Conservation (phyloP, 169 alveolate species). For the Eimeria necatrix region DNA sequence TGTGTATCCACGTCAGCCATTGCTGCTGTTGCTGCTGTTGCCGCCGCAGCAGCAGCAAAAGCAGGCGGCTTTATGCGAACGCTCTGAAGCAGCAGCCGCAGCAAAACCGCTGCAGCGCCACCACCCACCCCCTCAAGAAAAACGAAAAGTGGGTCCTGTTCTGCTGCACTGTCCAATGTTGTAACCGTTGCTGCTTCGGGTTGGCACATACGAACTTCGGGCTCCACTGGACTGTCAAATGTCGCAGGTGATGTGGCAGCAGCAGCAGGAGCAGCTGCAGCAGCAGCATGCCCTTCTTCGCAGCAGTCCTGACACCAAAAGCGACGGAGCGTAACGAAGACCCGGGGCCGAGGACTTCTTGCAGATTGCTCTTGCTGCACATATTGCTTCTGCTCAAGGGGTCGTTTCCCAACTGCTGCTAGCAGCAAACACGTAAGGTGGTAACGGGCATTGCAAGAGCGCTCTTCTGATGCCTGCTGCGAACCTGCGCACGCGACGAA, state of each 20-base stretch:
- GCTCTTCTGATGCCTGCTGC: neutral
- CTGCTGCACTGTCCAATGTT: slow-evolving; percentile 60
- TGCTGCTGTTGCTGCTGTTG: slow-evolving; percentile 59
- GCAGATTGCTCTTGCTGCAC: slow-evolving; percentile 16
- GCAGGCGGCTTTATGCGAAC: slow-evolving; percentile 55
- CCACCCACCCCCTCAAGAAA: slow-evolving; percentile 72
- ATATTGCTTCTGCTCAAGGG: slow-evolving; percentile 57
- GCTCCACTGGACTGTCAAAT: neutral
- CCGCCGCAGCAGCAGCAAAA: neutral
- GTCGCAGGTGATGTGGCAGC: neutral
- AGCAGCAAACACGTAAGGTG: slow-evolving; percentile 55
- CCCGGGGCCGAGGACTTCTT: slow-evolving; percentile 2
- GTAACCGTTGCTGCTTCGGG: slow-evolving; percentile 8
- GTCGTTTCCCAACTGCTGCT: slow-evolving; percentile 50
- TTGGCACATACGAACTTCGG: neutral
- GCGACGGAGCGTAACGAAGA: slow-evolving; percentile 62
- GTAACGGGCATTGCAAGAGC: slow-evolving; percentile 31
- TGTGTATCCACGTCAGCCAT: slow-evolving; percentile 25
- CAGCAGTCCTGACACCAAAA: slow-evolving; percentile 75
- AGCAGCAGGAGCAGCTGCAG: slow-evolving; percentile 29
- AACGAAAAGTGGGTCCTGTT: slow-evolving; percentile 52
- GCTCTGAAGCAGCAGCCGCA: slow-evolving; percentile 76
- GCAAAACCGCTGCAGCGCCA: slow-evolving; percentile 48
- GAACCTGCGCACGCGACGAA: slow-evolving; percentile 7
- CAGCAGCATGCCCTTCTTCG: slow-evolving; percentile 40